Evolutionary conservation across 202 grass and related monocot species (phyloP).

Genomic region (Elaeis oleifera): DNA sequence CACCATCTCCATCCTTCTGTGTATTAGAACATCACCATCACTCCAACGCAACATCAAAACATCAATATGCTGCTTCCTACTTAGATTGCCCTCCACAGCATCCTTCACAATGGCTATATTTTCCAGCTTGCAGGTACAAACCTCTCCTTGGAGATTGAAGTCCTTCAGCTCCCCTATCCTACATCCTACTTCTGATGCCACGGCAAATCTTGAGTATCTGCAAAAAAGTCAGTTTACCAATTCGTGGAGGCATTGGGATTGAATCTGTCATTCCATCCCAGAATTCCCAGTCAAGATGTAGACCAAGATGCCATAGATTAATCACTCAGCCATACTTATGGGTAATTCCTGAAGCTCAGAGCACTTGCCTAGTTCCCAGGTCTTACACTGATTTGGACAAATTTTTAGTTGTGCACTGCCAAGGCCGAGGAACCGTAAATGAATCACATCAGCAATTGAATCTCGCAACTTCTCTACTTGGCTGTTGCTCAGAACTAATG

Average conservation of each 20-base stretch:
- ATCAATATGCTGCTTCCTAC: neutral
- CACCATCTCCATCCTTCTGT: neutral
- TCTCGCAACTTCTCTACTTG: slow-evolving; percentile 10
- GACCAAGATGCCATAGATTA: slow-evolving; percentile 26
- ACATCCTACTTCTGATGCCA: slow-evolving; percentile 2
- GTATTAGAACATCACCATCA: neutral
- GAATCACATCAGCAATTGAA: slow-evolving; percentile 29
- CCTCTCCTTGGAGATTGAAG: neutral
- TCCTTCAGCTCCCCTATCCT: neutral
- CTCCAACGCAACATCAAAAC: neutral
- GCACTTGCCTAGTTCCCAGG: slow-evolving; percentile 27
- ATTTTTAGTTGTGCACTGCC: slow-evolving; percentile 9
- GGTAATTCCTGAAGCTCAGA: slow-evolving; percentile 16
- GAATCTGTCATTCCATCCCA: neutral
- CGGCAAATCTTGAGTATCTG: slow-evolving; percentile 23
- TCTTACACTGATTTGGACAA: slow-evolving; percentile 27
- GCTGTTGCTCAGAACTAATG: slow-evolving; percentile 24
- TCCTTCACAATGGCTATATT: neutral
- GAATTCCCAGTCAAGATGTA: slow-evolving; percentile 27
- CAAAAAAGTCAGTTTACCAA: slow-evolving; percentile 24
- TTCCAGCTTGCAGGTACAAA: slow-evolving; percentile 1
- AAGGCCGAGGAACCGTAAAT: slow-evolving; percentile 27
- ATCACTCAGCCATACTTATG: neutral
- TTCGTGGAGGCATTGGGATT: slow-evolving; percentile 15
- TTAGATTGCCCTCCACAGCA: neutral